These are phyloP conservation scores for Amylocystis lapponica DNA, from an alignment of 768 basidiomycete genomes.

Conservation along the genomic window DNA sequence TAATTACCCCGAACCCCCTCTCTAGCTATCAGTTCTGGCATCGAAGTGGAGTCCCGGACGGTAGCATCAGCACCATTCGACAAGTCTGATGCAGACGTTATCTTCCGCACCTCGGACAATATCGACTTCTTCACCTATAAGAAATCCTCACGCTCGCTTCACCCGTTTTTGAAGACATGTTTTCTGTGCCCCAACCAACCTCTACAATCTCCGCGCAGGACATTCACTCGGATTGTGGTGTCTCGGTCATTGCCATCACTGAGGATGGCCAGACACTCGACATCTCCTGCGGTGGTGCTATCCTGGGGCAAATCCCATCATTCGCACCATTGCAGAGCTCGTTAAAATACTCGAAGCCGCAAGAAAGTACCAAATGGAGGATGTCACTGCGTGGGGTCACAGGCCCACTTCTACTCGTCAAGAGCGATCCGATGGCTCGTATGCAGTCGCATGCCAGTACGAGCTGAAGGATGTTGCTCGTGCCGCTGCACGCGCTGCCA, in stretches of 20 bases:
- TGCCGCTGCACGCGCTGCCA: constrained; percentile 2
- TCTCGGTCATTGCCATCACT: constrained; percentile 10
- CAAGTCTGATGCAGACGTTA: background rate
- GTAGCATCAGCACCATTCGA: background rate
- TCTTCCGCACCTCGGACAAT: background rate
- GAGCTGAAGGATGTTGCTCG: constrained; percentile 5
- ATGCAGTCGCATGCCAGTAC: constrained; percentile 4
- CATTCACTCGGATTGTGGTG: constrained; percentile 8
- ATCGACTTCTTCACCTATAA: background rate
- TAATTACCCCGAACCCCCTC: too few species aligned
- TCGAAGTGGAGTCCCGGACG: too few species aligned
- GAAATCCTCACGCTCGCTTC: constrained; percentile 40
- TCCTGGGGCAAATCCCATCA: constrained; percentile 7
- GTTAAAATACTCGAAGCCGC: constrained; percentile 12
- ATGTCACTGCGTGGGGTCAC: background rate
- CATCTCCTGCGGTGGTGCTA: constrained; percentile 14
- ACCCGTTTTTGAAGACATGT: constrained; percentile 49
- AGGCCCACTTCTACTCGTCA: background rate
- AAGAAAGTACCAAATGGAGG: constrained; percentile 15
- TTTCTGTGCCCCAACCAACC: constrained; percentile 11
- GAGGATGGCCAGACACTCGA: constrained; percentile 11
- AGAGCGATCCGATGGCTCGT: background rate
- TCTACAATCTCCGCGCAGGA: constrained; percentile 6
- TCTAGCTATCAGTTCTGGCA: too few species aligned
- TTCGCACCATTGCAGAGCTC: constrained; percentile 2